Conservation (phyloP, 148 eudicot genomes). For the Selenicereus undatus region DNA sequence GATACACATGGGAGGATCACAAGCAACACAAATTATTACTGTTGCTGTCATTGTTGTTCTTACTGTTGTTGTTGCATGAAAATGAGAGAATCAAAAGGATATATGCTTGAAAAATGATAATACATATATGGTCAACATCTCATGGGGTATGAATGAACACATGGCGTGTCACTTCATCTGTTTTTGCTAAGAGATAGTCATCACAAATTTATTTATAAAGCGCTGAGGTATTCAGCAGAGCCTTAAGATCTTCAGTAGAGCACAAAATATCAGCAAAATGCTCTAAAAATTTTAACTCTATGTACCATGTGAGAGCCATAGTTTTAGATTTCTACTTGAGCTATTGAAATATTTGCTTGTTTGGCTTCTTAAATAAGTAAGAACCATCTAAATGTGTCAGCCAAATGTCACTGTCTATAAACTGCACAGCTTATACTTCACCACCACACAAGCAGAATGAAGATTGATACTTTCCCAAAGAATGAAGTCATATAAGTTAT, state of each 20-base stretch:
- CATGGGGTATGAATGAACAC: neutral
- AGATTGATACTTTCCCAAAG: neutral
- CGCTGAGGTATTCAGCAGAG: neutral
- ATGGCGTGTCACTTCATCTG: neutral
- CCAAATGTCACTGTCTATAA: neutral
- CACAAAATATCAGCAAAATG: neutral
- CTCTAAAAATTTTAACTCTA: neutral
- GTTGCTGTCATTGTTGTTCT: too few relatives aligned
- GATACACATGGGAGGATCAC: neutral
- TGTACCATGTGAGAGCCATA: constrained; percentile 40
- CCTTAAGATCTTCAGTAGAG: neutral
- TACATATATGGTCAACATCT: neutral
- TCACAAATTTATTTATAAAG: neutral
- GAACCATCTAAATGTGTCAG: neutral
- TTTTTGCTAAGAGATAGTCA: neutral
- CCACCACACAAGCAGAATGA: neutral
- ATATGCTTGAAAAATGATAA: neutral
- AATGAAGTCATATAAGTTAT: neutral
- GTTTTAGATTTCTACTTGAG: neutral
- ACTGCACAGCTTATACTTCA: neutral
- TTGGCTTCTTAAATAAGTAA: neutral
- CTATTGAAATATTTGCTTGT: neutral
- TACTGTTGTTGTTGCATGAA: too few relatives aligned
- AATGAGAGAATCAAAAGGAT: neutral
- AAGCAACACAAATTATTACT: neutral